Evolutionary conservation across 495 filamentous ascomycete species (phyloP), one percentile per base, ranked within the genome.

Genomic region (Penicillium subrubescens): DNA sequence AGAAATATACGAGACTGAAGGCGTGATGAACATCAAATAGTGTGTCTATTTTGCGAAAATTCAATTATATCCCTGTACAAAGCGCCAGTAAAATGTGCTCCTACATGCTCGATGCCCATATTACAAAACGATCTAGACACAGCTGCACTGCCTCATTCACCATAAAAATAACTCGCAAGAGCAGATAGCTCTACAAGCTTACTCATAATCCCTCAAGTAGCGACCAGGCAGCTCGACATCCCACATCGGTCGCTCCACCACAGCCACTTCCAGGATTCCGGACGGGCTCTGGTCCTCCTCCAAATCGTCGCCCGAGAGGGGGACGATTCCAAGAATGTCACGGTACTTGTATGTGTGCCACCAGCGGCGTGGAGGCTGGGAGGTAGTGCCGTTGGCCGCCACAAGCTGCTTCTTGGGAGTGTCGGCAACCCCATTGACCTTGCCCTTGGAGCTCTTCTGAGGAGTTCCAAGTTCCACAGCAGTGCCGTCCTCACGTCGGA

Each of bases 281-380:
- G 39, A 66, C 19, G 75, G 52, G 25, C 31, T 73, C 27, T 79
- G 71, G 8, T 70, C 53, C 33, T 55, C 52, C 57, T 56, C 53
- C 57, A 27, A 21, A 21, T 68, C 71, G 21, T 71, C 66, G 33
- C 54, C 62, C 17, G 71, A 64, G 14, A 99, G 77, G 19, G 90
- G 88, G 15, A 94, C 89, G 33, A 98, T 90, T 5, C 94, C 95
- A 67, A 99, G 77, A 63, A 99, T 92, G 10, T 93, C 90, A 61
- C 93, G 83, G 73, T 97, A 99, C 72, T 95, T 94, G 77, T 90
- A 92, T 10, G 93, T 94, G 66, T 85, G 86, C 93, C 93, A 98
- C 79, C 79, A 82, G 7, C 77, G 77, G 21, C 79, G 78, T 10
- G 70, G 41, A 35, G 69, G 60, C 56, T 75, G 70, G 44, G 70